Percentiles rank a stretch among this genome's conserved stretches.
Evolutionary conservation across 2,329 filamentous ascomycete genomes (phyloP).

Genomic region (Drechslerella coelobrocha): DNA sequence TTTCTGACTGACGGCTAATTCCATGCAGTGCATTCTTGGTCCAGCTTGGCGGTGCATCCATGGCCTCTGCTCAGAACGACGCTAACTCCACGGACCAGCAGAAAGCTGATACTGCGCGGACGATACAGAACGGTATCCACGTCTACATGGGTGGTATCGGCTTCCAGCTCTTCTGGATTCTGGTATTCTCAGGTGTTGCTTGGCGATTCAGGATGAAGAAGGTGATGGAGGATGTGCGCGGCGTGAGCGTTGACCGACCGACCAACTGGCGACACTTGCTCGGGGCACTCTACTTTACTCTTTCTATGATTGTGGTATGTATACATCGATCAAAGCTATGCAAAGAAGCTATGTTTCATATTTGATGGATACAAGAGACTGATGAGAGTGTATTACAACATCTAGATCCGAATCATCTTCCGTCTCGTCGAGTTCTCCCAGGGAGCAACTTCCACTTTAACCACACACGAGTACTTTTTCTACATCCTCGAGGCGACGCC

Average conservation of each 20-base stretch:
- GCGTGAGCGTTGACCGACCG: constrained; percentile 13
- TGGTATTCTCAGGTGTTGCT: constrained; percentile 60
- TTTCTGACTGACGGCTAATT: constrained; percentile 10
- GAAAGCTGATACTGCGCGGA: constrained; percentile 53
- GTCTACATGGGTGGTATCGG: constrained; percentile 66
- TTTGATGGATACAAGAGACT: background rate
- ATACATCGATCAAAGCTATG: background rate
- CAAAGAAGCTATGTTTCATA: background rate
- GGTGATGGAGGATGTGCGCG: constrained; percentile 9
- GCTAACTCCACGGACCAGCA: constrained; percentile 58
- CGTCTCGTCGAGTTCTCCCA: constrained; percentile 66
- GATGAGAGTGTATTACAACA: background rate
- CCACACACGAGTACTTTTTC: constrained; percentile 64
- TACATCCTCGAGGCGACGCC: constrained; percentile 65
- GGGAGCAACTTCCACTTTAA: constrained; percentile 58
- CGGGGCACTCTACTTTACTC: constrained; percentile 57
- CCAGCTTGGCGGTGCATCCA: constrained; percentile 60
- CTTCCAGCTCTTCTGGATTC: constrained; percentile 63
- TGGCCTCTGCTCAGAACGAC: constrained; percentile 54
- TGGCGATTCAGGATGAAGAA: constrained; percentile 56
- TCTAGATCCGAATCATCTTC: constrained; percentile 66
- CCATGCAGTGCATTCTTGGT: constrained; percentile 59
- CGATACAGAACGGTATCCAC: constrained; percentile 57
- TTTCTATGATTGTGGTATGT: constrained; percentile 58
- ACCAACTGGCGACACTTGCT: constrained; percentile 55